phyloP scores from a whole-genome alignment of 2,329 filamentous ascomycete genomes.

The Thelonectria olida region DNA sequence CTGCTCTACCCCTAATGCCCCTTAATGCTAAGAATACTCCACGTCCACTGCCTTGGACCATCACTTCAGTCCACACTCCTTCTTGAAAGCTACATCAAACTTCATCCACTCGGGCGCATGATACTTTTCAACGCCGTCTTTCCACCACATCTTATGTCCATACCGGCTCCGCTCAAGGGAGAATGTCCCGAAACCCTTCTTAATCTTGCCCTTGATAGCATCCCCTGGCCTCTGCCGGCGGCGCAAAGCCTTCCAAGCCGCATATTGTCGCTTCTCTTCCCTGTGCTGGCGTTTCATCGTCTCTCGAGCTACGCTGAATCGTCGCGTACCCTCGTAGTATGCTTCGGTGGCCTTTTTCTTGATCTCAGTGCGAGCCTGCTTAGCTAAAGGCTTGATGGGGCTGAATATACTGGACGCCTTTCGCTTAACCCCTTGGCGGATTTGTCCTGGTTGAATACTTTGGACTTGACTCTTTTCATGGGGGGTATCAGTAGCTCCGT shows the following conservation, averaged over 20 bases:
- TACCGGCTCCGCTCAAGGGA: constrained; percentile 34
- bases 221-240: constrained; percentile 37
- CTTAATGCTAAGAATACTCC: constrained; percentile 16
- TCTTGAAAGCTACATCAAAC: constrained; percentile 31
- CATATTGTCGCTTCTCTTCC: constrained; percentile 38
- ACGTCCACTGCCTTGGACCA: background rate
- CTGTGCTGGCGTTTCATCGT: constrained; percentile 40
- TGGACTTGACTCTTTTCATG: constrained; percentile 27
- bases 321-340: constrained; percentile 37
- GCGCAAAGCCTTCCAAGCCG: constrained; percentile 41
- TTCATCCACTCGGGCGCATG: constrained; percentile 45
- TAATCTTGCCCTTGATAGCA: constrained; percentile 35
- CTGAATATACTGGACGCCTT: constrained; percentile 45
- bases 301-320: constrained; percentile 37
- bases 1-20: constrained; percentile 24
- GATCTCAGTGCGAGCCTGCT: constrained; percentile 28
- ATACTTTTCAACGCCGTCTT: constrained; percentile 45
- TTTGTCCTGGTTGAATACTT: constrained; percentile 11
- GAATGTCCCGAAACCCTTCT: constrained; percentile 37
- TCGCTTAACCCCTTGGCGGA: constrained; percentile 40
- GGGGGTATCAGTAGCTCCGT: constrained; percentile 33
- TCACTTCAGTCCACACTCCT: background rate
- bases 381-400: constrained; percentile 36
- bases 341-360: constrained; percentile 43
- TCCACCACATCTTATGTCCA: constrained; percentile 47